Conservation (phyloP, 1,139 yeast genomes). For the Zygosaccharomyces pseudobailii region DNA sequence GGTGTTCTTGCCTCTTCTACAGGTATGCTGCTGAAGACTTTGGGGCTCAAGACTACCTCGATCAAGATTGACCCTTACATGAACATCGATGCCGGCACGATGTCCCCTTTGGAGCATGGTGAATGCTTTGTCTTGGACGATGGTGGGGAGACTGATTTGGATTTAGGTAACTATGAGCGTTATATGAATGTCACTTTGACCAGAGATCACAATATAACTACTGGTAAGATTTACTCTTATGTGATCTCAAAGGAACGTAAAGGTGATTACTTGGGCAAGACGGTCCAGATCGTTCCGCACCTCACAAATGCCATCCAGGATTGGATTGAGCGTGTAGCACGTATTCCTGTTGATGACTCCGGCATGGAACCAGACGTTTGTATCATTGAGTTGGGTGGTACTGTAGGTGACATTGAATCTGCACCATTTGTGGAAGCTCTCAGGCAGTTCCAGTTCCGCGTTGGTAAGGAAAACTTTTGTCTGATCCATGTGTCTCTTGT, state of each 20-base stretch:
- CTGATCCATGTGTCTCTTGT: constrained; percentile 94
- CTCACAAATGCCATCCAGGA: constrained; percentile 96
- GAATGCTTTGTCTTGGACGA: constrained; percentile 96
- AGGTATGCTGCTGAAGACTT: constrained; percentile 87
- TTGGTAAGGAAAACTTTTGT: constrained; percentile 90
- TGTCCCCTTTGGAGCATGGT: constrained; percentile 99
- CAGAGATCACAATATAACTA: constrained; percentile 91
- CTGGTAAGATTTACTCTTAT: constrained; percentile 93
- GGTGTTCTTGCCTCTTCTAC: constrained; percentile 96
- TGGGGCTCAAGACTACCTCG: constrained; percentile 92
- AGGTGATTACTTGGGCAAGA: constrained; percentile 96
- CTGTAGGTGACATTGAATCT: constrained; percentile 98
- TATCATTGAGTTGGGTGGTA: constrained; percentile 96
- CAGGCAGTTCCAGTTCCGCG: constrained; percentile 97
- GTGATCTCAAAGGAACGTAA: constrained; percentile 93
- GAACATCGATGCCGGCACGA: constrained; percentile 99
- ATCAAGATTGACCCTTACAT: constrained; percentile 98
- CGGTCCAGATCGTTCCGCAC: constrained; percentile 99
- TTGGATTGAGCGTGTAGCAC: constrained; percentile 94
- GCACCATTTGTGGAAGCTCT: constrained; percentile 99
- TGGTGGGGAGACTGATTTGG: constrained; percentile 98
- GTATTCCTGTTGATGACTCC: constrained; percentile 86
- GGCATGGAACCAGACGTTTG: constrained; percentile 90
- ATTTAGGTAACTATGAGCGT: constrained; percentile 96
- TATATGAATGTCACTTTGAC: constrained; percentile 91